Percentiles rank a stretch among this genome's conserved stretches.
Conservation (phyloP, 2,329 filamentous ascomycete genomes). For the Chrysoporthe deuterocubensis region DNA sequence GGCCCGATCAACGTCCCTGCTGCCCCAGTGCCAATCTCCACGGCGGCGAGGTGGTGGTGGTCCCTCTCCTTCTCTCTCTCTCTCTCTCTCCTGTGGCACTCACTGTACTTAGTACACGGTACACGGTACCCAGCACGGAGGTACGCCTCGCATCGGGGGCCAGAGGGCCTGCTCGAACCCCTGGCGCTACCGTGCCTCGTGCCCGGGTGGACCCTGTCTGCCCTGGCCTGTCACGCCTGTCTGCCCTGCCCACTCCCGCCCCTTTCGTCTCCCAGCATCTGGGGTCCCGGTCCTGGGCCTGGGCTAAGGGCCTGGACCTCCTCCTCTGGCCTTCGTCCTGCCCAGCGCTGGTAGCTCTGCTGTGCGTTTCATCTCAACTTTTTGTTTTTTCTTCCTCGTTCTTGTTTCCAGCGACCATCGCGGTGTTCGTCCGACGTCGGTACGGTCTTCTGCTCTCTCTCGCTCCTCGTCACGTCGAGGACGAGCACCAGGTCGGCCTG, state of each 20-base stretch:
- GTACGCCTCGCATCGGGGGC: not conserved
- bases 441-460: not conserved
- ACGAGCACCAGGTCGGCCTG: not conserved
- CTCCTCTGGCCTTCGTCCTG: too few relatives aligned
- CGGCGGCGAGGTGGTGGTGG: too few relatives aligned
- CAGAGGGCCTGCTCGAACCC: not conserved
- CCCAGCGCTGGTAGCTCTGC: too few relatives aligned
- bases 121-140: not conserved
- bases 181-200: slow-evolving; percentile 5
- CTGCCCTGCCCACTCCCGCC: slow-evolving; percentile 4
- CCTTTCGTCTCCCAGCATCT: not conserved
- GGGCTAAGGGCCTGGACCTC: too few relatives aligned
- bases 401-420: too few relatives aligned
- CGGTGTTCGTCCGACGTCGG: too few relatives aligned
- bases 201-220: not conserved
- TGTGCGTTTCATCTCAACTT: not conserved
- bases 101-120: not conserved
- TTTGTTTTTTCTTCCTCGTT: not conserved
- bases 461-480: not conserved
- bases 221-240: not conserved
- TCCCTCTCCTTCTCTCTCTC: not conserved
- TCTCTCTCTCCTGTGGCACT: not conserved
- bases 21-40: too few relatives aligned
- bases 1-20: too few relatives aligned
- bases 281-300: not conserved